Conservation (phyloP, 495 filamentous ascomycete species). For the Penicillium macrosclerotiorum region DNA sequence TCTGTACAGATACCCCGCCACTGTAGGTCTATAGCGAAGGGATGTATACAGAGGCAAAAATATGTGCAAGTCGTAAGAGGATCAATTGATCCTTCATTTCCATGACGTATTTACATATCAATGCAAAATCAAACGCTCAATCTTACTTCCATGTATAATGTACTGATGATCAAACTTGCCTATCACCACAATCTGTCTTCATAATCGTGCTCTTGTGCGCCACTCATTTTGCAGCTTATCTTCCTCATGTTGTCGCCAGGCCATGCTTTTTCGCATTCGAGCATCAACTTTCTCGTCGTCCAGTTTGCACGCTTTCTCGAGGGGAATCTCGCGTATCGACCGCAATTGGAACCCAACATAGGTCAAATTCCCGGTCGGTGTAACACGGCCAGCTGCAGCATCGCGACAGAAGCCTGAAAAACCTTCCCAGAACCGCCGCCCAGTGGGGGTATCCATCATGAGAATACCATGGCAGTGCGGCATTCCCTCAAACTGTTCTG, state of each 20-base stretch:
- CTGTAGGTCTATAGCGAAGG: no score
- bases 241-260: slow-evolving; percentile 44
- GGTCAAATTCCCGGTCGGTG: slow-evolving; percentile 29
- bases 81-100: no score
- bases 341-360: slow-evolving; percentile 55
- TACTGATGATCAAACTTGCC: no score
- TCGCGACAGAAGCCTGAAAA: slow-evolving; percentile 56
- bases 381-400: slow-evolving; percentile 31
- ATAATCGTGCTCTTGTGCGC: slow-evolving; percentile 49
- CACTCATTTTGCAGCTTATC: slow-evolving; percentile 38
- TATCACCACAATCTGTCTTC: no score
- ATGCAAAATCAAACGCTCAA: no score
- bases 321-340: slow-evolving; percentile 49
- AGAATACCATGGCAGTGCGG: slow-evolving; percentile 80
- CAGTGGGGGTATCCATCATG: slow-evolving; percentile 48
- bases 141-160: no score
- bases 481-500: slow-evolving; percentile 82
- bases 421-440: slow-evolving; percentile 52
- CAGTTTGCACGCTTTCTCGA: slow-evolving; percentile 47
- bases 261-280: slow-evolving; percentile 47
- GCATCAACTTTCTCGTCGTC: slow-evolving; percentile 52
- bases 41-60: no score
- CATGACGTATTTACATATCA: no score
- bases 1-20: neutral
- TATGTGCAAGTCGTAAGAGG: no score